A percentile compares a stretch with the other conserved stretches of the same genome.
phyloP scores from a whole-genome alignment of 2,329 filamentous ascomycete genomes.

The Leptodontidium sp. region DNA sequence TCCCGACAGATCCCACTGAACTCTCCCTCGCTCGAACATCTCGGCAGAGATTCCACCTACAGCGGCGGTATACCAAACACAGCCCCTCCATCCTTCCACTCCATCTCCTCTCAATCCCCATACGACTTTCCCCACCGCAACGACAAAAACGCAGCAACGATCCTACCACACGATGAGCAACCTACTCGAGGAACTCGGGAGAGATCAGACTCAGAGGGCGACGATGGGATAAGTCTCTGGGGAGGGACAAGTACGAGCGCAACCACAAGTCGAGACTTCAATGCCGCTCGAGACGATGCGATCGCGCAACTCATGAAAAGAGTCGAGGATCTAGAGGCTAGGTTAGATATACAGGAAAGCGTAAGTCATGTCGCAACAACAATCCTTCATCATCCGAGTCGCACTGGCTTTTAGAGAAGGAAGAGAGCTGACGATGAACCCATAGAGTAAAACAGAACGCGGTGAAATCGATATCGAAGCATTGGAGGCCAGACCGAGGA shows the following conservation, averaged over 20 bases:
- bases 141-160: slow-evolving; percentile 23
- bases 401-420: background rate
- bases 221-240: slow-evolving; percentile 23
- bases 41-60: background rate
- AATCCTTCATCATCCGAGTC: too few species aligned
- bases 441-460: slow-evolving; percentile 4
- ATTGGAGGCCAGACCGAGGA: background rate
- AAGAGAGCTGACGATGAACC: background rate
- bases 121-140: slow-evolving; percentile 19
- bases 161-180: slow-evolving; percentile 36
- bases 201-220: background rate
- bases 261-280: background rate
- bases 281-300: background rate
- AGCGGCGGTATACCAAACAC: slow-evolving; percentile 24
- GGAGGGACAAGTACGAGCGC: background rate
- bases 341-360: background rate
- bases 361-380: background rate
- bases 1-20: background rate
- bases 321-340: slow-evolving; percentile 3
- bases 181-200: slow-evolving; percentile 50
- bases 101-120: slow-evolving; percentile 5
- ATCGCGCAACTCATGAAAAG: slow-evolving; percentile 4
- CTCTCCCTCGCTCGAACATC: background rate
- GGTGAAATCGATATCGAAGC: slow-evolving; percentile 13
- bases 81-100: slow-evolving; percentile 26